Base-by-base conservation (phyloP, 2,329 filamentous ascomycete species). In the Fusarium tanahbumbuense region DNA sequence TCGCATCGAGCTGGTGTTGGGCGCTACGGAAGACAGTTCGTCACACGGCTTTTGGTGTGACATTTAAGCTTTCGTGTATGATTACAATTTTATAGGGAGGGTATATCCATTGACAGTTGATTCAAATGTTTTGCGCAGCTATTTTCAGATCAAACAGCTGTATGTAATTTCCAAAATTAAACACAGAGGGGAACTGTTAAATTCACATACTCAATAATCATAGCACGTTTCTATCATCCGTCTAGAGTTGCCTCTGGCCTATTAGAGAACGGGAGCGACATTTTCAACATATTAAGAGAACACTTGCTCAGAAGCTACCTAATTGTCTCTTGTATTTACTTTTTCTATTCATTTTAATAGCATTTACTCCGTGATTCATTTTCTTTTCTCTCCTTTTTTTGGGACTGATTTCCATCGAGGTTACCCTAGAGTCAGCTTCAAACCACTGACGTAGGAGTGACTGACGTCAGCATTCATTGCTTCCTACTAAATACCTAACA, bases 1-100 rank as follows among this genome's bases (percentile, higher is more conserved):
- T 66, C 72, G 64, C 67, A 76, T 76, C 65, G 48, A 70, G 67
- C 60, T 48, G 74, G 74, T 72, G 74, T 75, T 76, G 67, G 72
- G 66, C 64, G 72, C 67, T 63, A 65, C 52, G 60, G 64, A 59
- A 67, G 52, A 65, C 52, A 50, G 27, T 58, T 59, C 55, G 56
- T 67, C 49, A 54, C 59, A 53, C 61, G 41, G 49, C 55, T 68
- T 73, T 62, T 71, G 49, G 66, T 47, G 53, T 68, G 47, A 48
- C 60, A 47, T 65, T 70, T 37, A 58, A 53, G 60, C 59, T 53
- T 50, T 62, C 37, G 47, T 52, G 50, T 46, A 60, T 18, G 49
- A 30, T 58, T 48, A 52, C 57, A 32, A 56, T 55, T 41, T 49
- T 41, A 23, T 41, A 28, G 50, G 44, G 50, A 25, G 27, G 34